Evolutionary conservation across 495 filamentous ascomycete species (phyloP), one percentile per base, ranked within the genome.

Genomic region (Penicillium steckii): DNA sequence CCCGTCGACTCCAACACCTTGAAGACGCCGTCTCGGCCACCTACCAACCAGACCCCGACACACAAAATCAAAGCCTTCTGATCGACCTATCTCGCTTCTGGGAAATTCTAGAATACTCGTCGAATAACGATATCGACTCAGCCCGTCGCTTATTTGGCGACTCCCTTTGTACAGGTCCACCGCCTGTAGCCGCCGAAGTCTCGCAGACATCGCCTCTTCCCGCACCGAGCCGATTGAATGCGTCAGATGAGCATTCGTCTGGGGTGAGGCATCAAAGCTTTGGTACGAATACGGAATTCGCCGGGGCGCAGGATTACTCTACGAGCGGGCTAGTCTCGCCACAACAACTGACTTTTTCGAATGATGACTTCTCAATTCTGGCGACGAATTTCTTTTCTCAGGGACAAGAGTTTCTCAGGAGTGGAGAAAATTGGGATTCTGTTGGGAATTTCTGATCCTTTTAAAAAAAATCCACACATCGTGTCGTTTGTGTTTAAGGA

Each of bases 11-110:
- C 8, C 66, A 75, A 40, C 60, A 65, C 4, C 59, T 79, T 8
- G 68, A 71, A 47, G 71, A 69, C 43, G 75, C 75, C 10, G 74
- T 79, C 25, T 76, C 74, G 8, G 66, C 73, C 10, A 71, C 75
- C 10, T 73, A 77, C 45, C 68, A 72, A 43, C 64, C 72, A 10
- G 67, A 71, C 22, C 66, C 69, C 0, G 63, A 57, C 13, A 59
- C 66, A 1, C 73, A 72, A 37, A 74, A 74, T 50, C 70, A 75
- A 49, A 73, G 70, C 33, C 64, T 79, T 12, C 53, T 77, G 0
- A 77, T 79, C 15, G 75, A 79, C 35, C 66, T 79, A 0, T 76
- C 74, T 1, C 69, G 68, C 25, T 79, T 79, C 57, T 79, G 73
- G 68, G 74, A 79, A 48, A 72, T 79, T 24, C 62, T 79, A 0